These are phyloP conservation scores for Sungouiella thailandica DNA, from an alignment of 805 yeast species.

Conservation along the genomic window DNA sequence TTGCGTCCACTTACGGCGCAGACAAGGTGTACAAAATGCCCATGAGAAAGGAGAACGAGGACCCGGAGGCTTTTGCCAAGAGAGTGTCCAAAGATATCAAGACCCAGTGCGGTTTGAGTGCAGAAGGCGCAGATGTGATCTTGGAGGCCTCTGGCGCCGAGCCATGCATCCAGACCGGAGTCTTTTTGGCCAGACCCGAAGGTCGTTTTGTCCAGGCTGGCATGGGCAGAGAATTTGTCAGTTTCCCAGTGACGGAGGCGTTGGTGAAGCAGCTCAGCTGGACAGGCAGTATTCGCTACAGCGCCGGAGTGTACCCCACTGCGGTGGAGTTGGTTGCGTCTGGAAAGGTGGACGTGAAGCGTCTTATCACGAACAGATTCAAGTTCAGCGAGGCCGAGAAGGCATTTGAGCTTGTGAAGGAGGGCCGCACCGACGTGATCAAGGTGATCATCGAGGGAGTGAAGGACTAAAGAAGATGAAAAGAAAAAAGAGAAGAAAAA, in stretches of 20 bases:
- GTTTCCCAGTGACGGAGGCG: constrained; percentile 52
- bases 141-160: constrained; percentile 56
- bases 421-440: not conserved
- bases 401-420: constrained; percentile 31
- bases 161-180: constrained; percentile 41
- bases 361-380: constrained; percentile 47
- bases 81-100: constrained; percentile 16
- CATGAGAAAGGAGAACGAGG: constrained; percentile 3
- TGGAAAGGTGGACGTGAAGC: constrained; percentile 10
- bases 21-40: constrained; percentile 16
- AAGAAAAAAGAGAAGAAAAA: no score
- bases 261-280: constrained; percentile 48
- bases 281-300: no score
- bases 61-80: no score
- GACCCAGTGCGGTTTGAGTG: constrained; percentile 11
- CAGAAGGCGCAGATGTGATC: constrained; percentile 26
- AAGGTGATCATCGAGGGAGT: no score
- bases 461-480: no score
- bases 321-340: constrained; percentile 44
- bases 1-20: constrained; percentile 42
- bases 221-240: constrained; percentile 32
- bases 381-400: constrained; percentile 41
- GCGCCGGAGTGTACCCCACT: constrained; percentile 56
- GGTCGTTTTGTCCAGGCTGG: constrained; percentile 45
- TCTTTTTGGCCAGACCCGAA: constrained; percentile 42